These are phyloP conservation scores for Glebionis coronaria DNA, from an alignment of 129 eudicot genomes.

Conservation along the genomic window DNA sequence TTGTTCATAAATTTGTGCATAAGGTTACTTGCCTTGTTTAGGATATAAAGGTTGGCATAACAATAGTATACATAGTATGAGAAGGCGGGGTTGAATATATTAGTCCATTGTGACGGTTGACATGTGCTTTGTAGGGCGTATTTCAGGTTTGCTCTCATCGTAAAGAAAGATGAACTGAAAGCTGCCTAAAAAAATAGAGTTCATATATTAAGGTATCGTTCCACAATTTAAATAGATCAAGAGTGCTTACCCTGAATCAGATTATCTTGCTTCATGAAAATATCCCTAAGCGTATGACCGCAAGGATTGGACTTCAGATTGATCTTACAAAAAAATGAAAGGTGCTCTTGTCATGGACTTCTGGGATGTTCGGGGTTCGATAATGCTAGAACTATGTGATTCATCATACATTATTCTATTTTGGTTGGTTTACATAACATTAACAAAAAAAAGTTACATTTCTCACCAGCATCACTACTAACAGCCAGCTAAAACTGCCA, in stretches of 20 bases:
- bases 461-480: too few relatives aligned
- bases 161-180: conserved; percentile 34
- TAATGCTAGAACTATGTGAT: too few relatives aligned
- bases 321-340: conserved; percentile 97
- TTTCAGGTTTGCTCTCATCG: conserved; percentile 99
- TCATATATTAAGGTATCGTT: neutral
- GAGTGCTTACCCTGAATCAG: conserved; percentile 78
- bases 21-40: conserved; percentile 63
- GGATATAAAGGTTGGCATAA: conserved; percentile 92
- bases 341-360: conserved; percentile 99
- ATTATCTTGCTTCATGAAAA: conserved; percentile 97
- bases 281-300: conserved; percentile 98
- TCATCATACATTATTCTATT: too few relatives aligned
- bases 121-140: conserved; percentile 99
- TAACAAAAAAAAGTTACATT: too few relatives aligned
- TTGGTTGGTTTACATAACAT: too few relatives aligned
- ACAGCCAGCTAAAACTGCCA: too few relatives aligned
- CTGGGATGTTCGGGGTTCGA: too few relatives aligned
- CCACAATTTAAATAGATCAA: conserved; percentile 4
- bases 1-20: neutral
- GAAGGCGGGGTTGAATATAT: conserved; percentile 93
- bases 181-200: conserved; percentile 59
- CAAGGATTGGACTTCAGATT: conserved; percentile 98
- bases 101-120: conserved; percentile 99
- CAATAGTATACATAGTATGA: conserved; percentile 97